phyloP scores from a whole-genome alignment of 179 eudicot genomes.

The Actinidia arguta region DNA sequence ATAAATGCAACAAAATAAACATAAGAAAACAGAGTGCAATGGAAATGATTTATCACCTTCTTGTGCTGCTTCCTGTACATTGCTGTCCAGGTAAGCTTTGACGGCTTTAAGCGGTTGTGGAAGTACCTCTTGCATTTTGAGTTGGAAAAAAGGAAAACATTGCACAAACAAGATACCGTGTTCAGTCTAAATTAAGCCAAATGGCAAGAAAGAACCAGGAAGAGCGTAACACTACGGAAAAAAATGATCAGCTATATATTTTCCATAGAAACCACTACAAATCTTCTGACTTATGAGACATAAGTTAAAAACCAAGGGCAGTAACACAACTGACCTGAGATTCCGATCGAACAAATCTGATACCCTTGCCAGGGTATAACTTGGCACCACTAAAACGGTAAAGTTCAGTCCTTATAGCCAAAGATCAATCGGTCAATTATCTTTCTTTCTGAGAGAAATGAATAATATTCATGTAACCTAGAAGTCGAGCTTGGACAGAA shows the following conservation, averaged over 20 bases:
- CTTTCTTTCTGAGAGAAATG: too few relatives aligned
- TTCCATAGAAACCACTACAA: too few relatives aligned
- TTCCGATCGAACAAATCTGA: constrained; percentile 76
- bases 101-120: constrained; percentile 63
- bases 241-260: neutral
- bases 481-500: too few relatives aligned
- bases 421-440: too few relatives aligned
- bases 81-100: constrained; percentile 60
- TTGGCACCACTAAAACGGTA: constrained; percentile 89
- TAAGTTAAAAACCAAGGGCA: neutral
- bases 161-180: too few relatives aligned
- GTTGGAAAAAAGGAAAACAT: constrained; percentile 54
- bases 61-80: constrained; percentile 61
- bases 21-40: neutral
- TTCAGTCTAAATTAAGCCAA: too few relatives aligned
- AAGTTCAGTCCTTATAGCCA: constrained; percentile 84
- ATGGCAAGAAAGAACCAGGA: neutral
- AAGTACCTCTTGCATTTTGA: constrained; percentile 61
- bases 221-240: neutral
- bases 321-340: constrained; percentile 61
- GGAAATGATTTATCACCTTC: constrained; percentile 35
- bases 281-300: neutral
- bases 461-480: too few relatives aligned
- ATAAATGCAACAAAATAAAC: neutral
- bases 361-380: constrained; percentile 83